These are phyloP conservation scores for Neurospora africana DNA, from an alignment of 495 filamentous ascomycete species.

Conservation along the genomic window DNA sequence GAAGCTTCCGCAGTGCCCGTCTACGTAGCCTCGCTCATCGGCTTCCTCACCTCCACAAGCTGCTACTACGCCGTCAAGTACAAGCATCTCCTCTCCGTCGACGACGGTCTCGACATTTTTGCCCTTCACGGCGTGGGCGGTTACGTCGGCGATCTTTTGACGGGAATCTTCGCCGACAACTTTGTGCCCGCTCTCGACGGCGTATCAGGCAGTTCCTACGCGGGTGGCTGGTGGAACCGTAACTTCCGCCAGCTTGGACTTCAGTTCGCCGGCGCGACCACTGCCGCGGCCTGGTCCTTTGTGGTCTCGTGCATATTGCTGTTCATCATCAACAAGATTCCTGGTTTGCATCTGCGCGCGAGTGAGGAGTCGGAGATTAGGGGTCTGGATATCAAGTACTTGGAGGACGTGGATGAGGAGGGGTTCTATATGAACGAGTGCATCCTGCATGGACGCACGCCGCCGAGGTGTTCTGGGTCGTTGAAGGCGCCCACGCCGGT, in stretches of 20 bases:
- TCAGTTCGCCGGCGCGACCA: constrained; percentile 66
- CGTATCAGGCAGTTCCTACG: constrained; percentile 48
- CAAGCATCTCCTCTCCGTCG: constrained; percentile 63
- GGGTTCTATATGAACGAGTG: not conserved
- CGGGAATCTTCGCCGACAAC: constrained; percentile 63
- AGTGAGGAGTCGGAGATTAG: constrained; percentile 62
- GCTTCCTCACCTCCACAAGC: constrained; percentile 65
- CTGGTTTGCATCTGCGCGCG: constrained; percentile 61
- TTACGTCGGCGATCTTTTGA: constrained; percentile 63
- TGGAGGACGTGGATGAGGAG: constrained; percentile 13
- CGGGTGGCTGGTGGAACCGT: constrained; percentile 21
- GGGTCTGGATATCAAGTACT: constrained; percentile 60
- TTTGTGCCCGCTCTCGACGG: constrained; percentile 58
- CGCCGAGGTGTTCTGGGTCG: not conserved
- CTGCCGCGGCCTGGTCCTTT: constrained; percentile 71
- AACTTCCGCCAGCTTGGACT: constrained; percentile 69
- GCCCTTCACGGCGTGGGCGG: constrained; percentile 71
- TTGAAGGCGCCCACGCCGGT: not conserved
- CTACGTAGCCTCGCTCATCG: constrained; percentile 74
- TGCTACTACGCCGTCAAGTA: constrained; percentile 86
- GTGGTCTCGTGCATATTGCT: constrained; percentile 65
- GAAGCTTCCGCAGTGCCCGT: constrained; percentile 51
- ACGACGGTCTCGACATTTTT: constrained; percentile 75
- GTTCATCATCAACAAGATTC: constrained; percentile 65
- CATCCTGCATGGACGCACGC: not conserved